A percentile compares a stretch with the other conserved stretches of the same genome.
These are phyloP conservation scores for Styphnolobium japonicum DNA, from an alignment of 306 rosid species.

Conservation along the genomic window DNA sequence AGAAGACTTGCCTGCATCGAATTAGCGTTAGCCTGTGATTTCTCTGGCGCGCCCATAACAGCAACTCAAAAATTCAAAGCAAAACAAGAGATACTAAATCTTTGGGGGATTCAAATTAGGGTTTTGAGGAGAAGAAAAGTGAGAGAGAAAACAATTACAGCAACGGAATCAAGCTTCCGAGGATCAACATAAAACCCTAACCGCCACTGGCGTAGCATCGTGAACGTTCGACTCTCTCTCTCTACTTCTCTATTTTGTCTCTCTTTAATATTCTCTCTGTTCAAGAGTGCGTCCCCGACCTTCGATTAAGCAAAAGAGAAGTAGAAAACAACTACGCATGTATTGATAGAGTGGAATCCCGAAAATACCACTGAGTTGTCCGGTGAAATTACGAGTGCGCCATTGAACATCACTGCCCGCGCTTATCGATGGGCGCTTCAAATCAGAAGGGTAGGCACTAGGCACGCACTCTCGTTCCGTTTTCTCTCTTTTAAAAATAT, in stretches of 20 bases:
- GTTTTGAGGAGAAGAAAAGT: slow-evolving; percentile 39
- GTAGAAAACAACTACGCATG: slow-evolving; percentile 34
- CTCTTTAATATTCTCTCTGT: slow-evolving; percentile 23
- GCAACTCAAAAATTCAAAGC: slow-evolving; percentile 33
- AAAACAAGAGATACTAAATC: slow-evolving; percentile 19
- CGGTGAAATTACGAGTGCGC: slow-evolving; percentile 26
- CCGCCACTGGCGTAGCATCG: slow-evolving; percentile 59
- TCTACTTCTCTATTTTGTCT: slow-evolving; percentile 16
- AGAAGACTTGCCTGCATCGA: slow-evolving; percentile 76
- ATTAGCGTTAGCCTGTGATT: slow-evolving; percentile 62
- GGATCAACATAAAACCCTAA: slow-evolving; percentile 71
- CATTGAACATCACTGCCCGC: slow-evolving; percentile 23
- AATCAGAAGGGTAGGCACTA: no score
- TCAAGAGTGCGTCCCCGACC: slow-evolving; percentile 32
- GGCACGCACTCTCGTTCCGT: no score
- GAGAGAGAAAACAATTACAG: background rate
- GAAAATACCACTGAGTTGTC: slow-evolving; percentile 15
- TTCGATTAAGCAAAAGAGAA: slow-evolving; percentile 31
- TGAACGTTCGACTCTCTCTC: slow-evolving; percentile 30
- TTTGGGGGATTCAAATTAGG: slow-evolving; percentile 50
- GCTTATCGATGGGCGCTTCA: slow-evolving; percentile 14
- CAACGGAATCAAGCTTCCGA: slow-evolving; percentile 37
- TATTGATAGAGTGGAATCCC: background rate
- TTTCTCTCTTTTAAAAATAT: no score
- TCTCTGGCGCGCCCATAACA: slow-evolving; percentile 82